Evolutionary conservation across 768 basidiomycete species (phyloP).

Genomic region (Lactarius tabidus): DNA sequence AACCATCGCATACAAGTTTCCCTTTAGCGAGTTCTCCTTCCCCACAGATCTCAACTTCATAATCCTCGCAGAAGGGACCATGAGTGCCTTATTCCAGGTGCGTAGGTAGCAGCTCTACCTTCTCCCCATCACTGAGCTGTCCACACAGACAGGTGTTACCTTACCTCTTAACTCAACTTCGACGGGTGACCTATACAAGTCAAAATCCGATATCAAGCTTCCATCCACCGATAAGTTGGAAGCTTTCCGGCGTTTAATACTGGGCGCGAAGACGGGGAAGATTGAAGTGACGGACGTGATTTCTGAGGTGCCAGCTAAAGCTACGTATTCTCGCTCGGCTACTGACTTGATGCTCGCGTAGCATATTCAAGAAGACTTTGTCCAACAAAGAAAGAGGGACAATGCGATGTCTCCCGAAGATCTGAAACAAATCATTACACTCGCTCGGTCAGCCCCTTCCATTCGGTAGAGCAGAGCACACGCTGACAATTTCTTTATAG

Average conservation of each 20-base stretch:
- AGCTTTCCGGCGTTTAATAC: constrained; percentile 54
- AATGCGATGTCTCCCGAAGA: constrained; percentile 50
- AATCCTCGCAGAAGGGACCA: constrained; percentile 56
- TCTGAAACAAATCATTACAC: constrained; percentile 60
- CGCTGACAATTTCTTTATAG: constrained; percentile 36
- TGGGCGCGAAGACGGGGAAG: constrained; percentile 56
- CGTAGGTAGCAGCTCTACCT: neutral
- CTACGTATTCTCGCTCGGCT: neutral
- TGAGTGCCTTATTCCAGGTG: constrained; percentile 73
- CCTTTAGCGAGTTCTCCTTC: constrained; percentile 69
- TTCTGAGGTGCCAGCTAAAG: constrained; percentile 47
- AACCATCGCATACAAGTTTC: constrained; percentile 69
- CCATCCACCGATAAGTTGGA: constrained; percentile 48
- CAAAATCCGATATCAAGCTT: constrained; percentile 38
- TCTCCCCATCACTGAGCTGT: neutral
- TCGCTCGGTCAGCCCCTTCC: constrained; percentile 53
- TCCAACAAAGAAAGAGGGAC: constrained; percentile 39
- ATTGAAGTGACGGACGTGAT: constrained; percentile 50
- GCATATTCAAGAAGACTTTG: constrained; percentile 79
- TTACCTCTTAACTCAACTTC: constrained; percentile 42
- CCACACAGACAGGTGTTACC: constrained; percentile 51
- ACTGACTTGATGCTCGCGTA: constrained; percentile 29
- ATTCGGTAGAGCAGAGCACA: neutral
- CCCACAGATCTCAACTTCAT: constrained; percentile 69
- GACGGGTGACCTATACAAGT: constrained; percentile 46